These are phyloP conservation scores for Talaromyces funiculosus DNA, from an alignment of 2,329 filamentous ascomycete species.

Conservation along the genomic window DNA sequence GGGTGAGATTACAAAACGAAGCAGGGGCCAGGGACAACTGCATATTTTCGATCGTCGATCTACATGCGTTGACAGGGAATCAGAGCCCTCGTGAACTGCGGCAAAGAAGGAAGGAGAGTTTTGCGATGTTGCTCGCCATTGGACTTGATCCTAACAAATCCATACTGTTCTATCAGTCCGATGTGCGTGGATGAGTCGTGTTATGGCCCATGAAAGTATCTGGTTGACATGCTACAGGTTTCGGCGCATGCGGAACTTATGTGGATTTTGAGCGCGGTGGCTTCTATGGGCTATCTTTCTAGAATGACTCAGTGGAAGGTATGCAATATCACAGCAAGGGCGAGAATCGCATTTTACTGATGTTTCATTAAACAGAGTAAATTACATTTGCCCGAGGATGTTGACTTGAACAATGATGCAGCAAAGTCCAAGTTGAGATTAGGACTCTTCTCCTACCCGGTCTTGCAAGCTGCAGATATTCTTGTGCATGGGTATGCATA, in stretches of 20 bases:
- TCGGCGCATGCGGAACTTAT: slow-evolving; percentile 81
- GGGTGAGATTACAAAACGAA: slow-evolving; percentile 72
- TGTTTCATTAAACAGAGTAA: slow-evolving; percentile 56
- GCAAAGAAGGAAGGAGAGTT: slow-evolving; percentile 63
- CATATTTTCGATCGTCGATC: slow-evolving; percentile 82
- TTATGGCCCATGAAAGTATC: background rate
- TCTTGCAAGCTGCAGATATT: slow-evolving; percentile 91
- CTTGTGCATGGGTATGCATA: slow-evolving; percentile 66
- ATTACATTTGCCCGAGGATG: slow-evolving; percentile 57
- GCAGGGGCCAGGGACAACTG: slow-evolving; percentile 55
- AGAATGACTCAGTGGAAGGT: slow-evolving; percentile 99
- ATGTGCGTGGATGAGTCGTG: slow-evolving; percentile 46
- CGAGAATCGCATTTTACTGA: background rate
- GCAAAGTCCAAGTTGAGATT: slow-evolving; percentile 67
- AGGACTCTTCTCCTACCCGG: slow-evolving; percentile 91
- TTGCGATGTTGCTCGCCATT: slow-evolving; percentile 76
- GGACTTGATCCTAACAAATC: slow-evolving; percentile 73
- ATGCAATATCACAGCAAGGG: slow-evolving; percentile 15
- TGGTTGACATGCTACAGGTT: slow-evolving; percentile 45
- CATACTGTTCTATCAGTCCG: slow-evolving; percentile 76
- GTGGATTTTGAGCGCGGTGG: slow-evolving; percentile 92
- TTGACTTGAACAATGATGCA: slow-evolving; percentile 51
- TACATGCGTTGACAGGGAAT: slow-evolving; percentile 83
- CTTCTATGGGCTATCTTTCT: slow-evolving; percentile 86
- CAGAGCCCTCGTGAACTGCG: slow-evolving; percentile 60